phyloP scores from a whole-genome alignment of 352 stramenopile species.

The Discostella stelligera region DNA sequence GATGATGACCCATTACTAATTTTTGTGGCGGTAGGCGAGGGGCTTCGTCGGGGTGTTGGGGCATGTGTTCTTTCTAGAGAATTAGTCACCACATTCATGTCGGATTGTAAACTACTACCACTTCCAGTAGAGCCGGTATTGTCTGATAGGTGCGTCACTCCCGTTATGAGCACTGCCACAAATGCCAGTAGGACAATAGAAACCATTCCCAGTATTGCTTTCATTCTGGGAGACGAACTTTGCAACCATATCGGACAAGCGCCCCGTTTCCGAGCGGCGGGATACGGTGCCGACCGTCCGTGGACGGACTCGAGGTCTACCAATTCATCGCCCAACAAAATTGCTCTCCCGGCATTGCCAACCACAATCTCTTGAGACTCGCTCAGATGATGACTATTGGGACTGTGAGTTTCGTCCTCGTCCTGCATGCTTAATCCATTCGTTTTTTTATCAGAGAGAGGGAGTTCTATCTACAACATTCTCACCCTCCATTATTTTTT shows the following conservation, averaged over 20 bases:
- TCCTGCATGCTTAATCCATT: not conserved
- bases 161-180: constrained; percentile 27
- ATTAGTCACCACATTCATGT: constrained; percentile 12
- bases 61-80: not conserved
- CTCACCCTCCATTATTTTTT: not conserved
- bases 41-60: not conserved
- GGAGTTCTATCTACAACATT: too few relatives aligned
- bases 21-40: not conserved
- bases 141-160: constrained; percentile 14
- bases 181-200: constrained; percentile 26
- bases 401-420: not conserved
- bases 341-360: constrained; percentile 6
- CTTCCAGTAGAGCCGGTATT: not conserved
- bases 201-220: constrained; percentile 8
- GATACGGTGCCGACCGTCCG: not conserved
- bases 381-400: not conserved
- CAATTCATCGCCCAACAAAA: constrained; percentile 15
- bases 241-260: constrained; percentile 23
- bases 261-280: not conserved
- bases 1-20: not conserved
- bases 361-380: constrained; percentile 26
- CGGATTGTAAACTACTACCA: constrained; percentile 9
- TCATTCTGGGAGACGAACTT: constrained; percentile 27
- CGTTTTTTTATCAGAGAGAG: too few relatives aligned
- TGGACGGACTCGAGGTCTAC: constrained; percentile 17